These are phyloP conservation scores for Colletotrichum somersetense DNA, from an alignment of 2,329 filamentous ascomycete genomes.

Conservation along the genomic window DNA sequence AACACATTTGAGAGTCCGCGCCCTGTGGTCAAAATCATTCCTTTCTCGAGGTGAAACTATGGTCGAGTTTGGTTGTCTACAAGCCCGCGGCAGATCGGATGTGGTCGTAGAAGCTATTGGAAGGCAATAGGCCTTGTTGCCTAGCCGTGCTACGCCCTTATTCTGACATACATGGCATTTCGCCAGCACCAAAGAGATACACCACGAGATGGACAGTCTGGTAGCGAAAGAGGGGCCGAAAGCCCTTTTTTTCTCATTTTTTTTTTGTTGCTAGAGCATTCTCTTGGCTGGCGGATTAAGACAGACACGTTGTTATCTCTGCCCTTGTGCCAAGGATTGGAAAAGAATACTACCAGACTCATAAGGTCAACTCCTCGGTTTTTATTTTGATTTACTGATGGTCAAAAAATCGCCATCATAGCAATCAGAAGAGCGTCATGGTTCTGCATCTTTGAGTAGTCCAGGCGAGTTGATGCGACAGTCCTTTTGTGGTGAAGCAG, in stretches of 20 bases:
- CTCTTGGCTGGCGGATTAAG: neutral
- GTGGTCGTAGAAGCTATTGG: neutral
- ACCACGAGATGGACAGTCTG: fast-evolving
- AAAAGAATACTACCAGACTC: neutral
- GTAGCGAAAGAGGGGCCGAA: neutral
- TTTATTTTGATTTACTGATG: too few species aligned
- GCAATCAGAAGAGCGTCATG: neutral
- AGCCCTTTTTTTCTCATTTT: neutral
- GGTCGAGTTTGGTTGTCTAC: too few species aligned
- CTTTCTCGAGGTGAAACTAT: too few species aligned
- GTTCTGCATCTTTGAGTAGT: neutral
- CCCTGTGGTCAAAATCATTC: neutral
- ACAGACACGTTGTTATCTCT: too few species aligned
- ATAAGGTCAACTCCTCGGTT: too few species aligned
- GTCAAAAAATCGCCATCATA: too few species aligned
- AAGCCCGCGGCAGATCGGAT: neutral
- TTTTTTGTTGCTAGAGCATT: neutral
- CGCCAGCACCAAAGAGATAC: neutral
- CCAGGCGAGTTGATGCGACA: too few species aligned
- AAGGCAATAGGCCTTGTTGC: neutral
- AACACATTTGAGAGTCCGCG: too few species aligned
- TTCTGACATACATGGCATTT: neutral
- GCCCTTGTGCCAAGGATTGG: neutral
- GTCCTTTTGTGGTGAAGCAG: too few species aligned
- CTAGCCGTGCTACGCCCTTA: slow-evolving; percentile 11